These are phyloP conservation scores for Dendrobium nobile DNA, from an alignment of 106 monocot species.

Conservation along the genomic window DNA sequence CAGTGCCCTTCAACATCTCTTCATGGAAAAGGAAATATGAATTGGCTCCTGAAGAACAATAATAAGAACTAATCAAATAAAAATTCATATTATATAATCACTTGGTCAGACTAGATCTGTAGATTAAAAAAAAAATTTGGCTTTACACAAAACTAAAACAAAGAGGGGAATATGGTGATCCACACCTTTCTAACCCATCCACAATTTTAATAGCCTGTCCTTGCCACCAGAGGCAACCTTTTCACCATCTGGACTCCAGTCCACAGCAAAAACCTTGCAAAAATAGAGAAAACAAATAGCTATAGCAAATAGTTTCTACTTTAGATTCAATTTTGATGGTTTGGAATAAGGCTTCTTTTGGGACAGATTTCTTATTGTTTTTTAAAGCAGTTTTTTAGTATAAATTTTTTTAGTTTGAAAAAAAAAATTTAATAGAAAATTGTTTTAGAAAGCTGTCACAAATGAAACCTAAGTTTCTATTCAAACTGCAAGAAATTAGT, in stretches of 20 bases:
- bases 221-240: constrained; percentile 97
- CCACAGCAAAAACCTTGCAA: constrained; percentile 74
- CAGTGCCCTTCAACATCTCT: too few relatives aligned
- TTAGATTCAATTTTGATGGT: too few relatives aligned
- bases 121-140: background rate
- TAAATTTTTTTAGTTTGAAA: too few relatives aligned
- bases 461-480: too few relatives aligned
- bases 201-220: constrained; percentile 68
- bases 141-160: background rate
- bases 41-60: background rate
- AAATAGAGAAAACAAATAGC: background rate
- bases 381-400: too few relatives aligned
- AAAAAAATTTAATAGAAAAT: too few relatives aligned
- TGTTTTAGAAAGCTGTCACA: too few relatives aligned
- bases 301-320: too few relatives aligned
- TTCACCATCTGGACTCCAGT: constrained; percentile 95
- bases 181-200: constrained; percentile 59
- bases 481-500: too few relatives aligned
- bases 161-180: background rate
- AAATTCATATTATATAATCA: background rate
- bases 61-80: background rate
- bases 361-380: too few relatives aligned
- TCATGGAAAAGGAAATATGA: background rate
- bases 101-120: background rate
- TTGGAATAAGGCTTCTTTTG: too few relatives aligned